Conservation (phyloP, 768 basidiomycete species). For the Thelephora aurantiotincta region DNA sequence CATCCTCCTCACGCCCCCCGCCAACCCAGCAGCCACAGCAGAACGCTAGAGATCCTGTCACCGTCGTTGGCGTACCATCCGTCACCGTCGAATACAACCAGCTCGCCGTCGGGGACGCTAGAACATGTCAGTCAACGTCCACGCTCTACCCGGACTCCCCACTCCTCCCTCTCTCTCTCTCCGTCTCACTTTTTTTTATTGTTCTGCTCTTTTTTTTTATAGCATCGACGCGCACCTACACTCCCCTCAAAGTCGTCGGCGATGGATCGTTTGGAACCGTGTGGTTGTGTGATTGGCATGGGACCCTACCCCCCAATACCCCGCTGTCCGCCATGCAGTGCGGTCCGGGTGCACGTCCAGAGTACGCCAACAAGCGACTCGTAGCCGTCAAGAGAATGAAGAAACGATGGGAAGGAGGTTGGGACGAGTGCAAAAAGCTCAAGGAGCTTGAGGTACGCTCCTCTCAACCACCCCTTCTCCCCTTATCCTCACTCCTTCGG, state of each 20-base stretch:
- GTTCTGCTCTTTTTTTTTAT: constrained; percentile 2
- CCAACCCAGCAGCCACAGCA: constrained; percentile 4
- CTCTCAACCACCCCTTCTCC: constrained; percentile 5
- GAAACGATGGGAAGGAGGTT: constrained; percentile 94
- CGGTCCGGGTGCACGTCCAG: constrained; percentile 80
- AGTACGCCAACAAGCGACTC: constrained; percentile 88
- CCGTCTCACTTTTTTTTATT: not conserved
- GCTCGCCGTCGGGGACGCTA: constrained; percentile 60
- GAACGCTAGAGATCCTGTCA: constrained; percentile 43
- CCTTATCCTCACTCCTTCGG: constrained; percentile 8
- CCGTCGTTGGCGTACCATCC: constrained; percentile 62
- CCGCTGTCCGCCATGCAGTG: constrained; percentile 92
- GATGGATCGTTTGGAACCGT: constrained; percentile 99
- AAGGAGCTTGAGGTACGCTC: constrained; percentile 85
- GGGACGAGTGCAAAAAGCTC: constrained; percentile 91
- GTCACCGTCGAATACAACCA: constrained; percentile 56
- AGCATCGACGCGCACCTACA: constrained; percentile 85
- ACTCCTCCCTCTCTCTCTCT: constrained; percentile 6
- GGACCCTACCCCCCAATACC: constrained; percentile 81
- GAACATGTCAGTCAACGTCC: constrained; percentile 37
- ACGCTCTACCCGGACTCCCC: constrained; percentile 4
- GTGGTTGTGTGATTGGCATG: constrained; percentile 99
- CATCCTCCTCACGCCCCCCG: constrained; percentile 9
- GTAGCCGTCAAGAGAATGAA: constrained; percentile 99
- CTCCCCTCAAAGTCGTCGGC: constrained; percentile 90